Conservation (phyloP, 306 rosid genomes). For the Vigna radiata region DNA sequence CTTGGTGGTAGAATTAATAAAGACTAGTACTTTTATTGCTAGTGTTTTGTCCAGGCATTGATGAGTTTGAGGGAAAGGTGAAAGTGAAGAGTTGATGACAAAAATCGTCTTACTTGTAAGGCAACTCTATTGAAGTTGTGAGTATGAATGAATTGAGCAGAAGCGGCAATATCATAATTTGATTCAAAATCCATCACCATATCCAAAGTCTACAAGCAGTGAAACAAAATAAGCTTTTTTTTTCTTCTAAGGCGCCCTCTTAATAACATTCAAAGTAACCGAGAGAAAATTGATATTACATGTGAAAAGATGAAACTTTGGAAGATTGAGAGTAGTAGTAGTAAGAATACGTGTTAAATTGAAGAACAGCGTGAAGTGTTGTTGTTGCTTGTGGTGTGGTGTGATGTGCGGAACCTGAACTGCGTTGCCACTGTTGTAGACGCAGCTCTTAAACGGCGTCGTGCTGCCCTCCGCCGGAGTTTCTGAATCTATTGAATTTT, state of each 20-base stretch:
- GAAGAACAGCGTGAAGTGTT: background rate
- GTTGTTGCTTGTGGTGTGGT: background rate
- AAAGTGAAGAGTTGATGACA: background rate
- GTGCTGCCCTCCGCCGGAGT: background rate
- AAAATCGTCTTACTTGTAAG: conserved; percentile 63
- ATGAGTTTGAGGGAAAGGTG: background rate
- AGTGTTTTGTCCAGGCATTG: background rate
- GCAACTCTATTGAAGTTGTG: conserved; percentile 74
- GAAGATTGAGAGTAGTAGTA: background rate
- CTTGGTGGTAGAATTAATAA: background rate
- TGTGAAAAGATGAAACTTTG: background rate
- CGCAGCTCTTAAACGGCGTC: background rate
- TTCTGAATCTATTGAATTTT: background rate
- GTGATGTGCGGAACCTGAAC: background rate
- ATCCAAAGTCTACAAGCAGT: background rate
- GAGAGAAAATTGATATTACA: background rate
- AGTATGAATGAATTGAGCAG: conserved; percentile 66
- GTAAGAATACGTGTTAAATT: background rate
- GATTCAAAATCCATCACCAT: conserved; percentile 86
- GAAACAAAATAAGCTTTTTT: background rate
- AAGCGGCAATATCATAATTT: conserved; percentile 64
- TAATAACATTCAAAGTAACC: background rate
- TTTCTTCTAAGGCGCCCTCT: background rate
- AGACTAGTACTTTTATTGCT: background rate
- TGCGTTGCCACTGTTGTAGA: too few relatives aligned